These are phyloP conservation scores for Aeschynomene evenia DNA, from an alignment of 306 rosid species.

Conservation along the genomic window DNA sequence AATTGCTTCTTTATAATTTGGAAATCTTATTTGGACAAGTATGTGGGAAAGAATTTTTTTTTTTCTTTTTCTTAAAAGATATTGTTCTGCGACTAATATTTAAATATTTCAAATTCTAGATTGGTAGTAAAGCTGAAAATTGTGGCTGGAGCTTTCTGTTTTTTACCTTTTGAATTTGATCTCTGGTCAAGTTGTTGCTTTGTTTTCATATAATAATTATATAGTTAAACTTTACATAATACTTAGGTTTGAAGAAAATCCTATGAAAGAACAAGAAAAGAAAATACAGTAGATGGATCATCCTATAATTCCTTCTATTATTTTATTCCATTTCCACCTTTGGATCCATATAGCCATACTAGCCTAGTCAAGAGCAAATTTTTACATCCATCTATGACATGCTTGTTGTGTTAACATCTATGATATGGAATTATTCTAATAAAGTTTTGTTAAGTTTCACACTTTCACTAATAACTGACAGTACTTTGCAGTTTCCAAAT, in stretches of 20 bases:
- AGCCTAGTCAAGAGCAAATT: conserved; percentile 17
- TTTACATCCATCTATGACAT: conserved; percentile 8
- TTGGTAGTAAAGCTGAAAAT: conserved; percentile 11
- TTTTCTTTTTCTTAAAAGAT: too few relatives aligned
- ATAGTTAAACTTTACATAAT: neutral
- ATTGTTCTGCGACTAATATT: neutral
- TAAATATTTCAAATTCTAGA: neutral
- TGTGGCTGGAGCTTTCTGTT: neutral
- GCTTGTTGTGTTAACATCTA: neutral
- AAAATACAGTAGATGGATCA: neutral
- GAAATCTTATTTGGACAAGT: neutral
- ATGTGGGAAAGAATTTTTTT: neutral
- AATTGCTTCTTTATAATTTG: neutral
- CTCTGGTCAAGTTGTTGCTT: neutral
- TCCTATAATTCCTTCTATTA: neutral
- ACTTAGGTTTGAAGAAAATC: conserved; percentile 5
- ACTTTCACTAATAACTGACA: neutral
- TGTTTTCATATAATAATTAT: neutral
- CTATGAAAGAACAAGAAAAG: neutral
- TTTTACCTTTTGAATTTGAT: neutral
- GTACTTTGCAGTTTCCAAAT: conserved; percentile 10
- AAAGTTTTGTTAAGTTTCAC: neutral
- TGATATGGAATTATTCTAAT: conserved; percentile 1
- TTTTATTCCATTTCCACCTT: conserved; percentile 10
- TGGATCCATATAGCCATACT: conserved; percentile 28